phyloP scores from a whole-genome alignment of 495 filamentous ascomycete species.

The Hypoxylon intermedium region DNA sequence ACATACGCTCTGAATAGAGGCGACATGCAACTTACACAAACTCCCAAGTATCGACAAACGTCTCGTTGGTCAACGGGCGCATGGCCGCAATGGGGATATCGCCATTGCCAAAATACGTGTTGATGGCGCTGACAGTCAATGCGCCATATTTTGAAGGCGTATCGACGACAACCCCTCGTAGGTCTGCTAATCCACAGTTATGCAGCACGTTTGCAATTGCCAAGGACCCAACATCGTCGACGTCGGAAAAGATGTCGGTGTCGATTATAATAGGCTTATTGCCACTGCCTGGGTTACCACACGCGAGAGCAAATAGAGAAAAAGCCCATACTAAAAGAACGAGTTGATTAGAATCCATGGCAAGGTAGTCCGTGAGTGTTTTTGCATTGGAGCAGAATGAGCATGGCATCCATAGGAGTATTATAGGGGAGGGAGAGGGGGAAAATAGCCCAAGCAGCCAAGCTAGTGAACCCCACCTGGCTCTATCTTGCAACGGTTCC shows the following conservation, averaged over 20 bases:
- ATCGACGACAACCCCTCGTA: slow-evolving; percentile 55
- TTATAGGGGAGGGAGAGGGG: no score
- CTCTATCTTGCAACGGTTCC: no score
- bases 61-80: slow-evolving; percentile 49
- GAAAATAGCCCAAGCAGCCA: no score
- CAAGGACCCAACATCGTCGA: slow-evolving; percentile 51
- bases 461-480: no score
- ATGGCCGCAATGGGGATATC: slow-evolving; percentile 47
- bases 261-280: slow-evolving; percentile 45
- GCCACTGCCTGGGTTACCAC: not conserved
- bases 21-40: slow-evolving; percentile 44
- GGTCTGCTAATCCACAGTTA: slow-evolving; percentile 40
- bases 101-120: slow-evolving; percentile 50
- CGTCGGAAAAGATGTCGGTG: slow-evolving; percentile 54
- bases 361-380: not conserved
- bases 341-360: slow-evolving; percentile 2
- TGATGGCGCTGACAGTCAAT: slow-evolving; percentile 49
- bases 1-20: not conserved
- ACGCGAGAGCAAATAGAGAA: not conserved
- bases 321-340: not conserved
- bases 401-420: no score
- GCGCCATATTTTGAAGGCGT: slow-evolving; percentile 52
- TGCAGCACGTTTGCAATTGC: slow-evolving; percentile 42
- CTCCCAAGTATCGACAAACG: slow-evolving; percentile 50
- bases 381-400: no score